Conservation (phyloP, 148 eudicot genomes). For the Salicornia ramosissima region DNA sequence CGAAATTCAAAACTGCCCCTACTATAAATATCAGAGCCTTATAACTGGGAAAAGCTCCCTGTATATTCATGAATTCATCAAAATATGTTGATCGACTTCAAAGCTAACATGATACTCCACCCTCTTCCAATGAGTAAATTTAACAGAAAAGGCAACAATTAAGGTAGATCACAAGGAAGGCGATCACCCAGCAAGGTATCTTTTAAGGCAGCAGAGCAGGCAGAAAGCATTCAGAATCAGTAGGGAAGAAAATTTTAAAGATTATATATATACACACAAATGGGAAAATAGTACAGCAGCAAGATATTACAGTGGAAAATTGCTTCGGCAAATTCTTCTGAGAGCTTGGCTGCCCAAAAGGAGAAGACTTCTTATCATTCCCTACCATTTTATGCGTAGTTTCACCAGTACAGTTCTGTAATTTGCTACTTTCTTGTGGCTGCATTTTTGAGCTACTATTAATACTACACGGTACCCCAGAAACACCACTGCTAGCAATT, state of each 20-base stretch:
- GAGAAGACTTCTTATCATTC: constrained; percentile 30
- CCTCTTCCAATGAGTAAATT: neutral
- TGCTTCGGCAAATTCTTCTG: constrained; percentile 53
- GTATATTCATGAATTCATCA: neutral
- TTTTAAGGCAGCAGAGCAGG: neutral
- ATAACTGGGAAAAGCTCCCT: no score
- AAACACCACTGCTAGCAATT: constrained; percentile 19
- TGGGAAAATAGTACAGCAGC: constrained; percentile 2
- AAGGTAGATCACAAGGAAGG: neutral
- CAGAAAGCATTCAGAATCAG: constrained; percentile 1
- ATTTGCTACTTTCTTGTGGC: constrained; percentile 24
- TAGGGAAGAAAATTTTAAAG: neutral
- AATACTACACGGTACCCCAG: constrained; percentile 22
- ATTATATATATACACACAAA: no score
- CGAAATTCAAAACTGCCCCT: no score
- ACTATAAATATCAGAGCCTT: no score
- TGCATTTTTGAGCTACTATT: constrained; percentile 30
- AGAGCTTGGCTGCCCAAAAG: constrained; percentile 32
- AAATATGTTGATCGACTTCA: neutral
- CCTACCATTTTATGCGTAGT: constrained; percentile 29
- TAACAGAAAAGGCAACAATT: neutral
- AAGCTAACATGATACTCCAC: neutral
- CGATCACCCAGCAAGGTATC: neutral
- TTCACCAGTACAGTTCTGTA: constrained; percentile 29
- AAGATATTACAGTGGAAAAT: constrained; percentile 49